Base-by-base conservation (phyloP, 495 filamentous ascomycete species). In the Penicillium verhagenii region DNA sequence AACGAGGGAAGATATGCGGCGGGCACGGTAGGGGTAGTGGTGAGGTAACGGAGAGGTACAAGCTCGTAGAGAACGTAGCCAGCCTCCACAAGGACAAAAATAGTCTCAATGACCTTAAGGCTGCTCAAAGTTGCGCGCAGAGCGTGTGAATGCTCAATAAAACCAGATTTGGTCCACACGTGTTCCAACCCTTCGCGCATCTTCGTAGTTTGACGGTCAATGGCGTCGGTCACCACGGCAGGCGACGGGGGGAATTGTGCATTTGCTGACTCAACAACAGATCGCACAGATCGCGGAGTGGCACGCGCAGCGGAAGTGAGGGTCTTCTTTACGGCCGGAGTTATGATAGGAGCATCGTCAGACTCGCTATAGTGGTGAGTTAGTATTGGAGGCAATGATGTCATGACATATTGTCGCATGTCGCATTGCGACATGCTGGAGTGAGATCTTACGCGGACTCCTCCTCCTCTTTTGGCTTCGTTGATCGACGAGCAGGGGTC, bases 191-290 rank as follows among this genome's bases (percentile, higher is more conserved):
- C 71, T 44, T 72, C 74, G 65, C 85, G 82, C 43, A 93, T 70
- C 25, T 77, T 82, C 19, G 83, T 69, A 1, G 90, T 89, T 57
- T 83, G 79, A 56, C 81, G 82, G 67, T 97, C 92, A 58, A 96
- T 90, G 6, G 51, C 84, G 57, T 91, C 81, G n/a, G 87, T 89
- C 44, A 97, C 85, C 44, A 89, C 81, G 18, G 90, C 86, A 0
- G 93, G 93, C 0, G 91, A 94, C 1, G 92, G 86, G 3, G 94
- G 93, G 28, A 96, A 19, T 2, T 56, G 38, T 29, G 24, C 39
- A 19, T 19, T 25, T 37, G 51, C 33, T 6, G 53, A 49, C 19
- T 58, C 61, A 47, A 71, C 14, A 16, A 85, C 84, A 16, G 87
- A 86, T 54, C 82, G 86, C 43, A 76, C 75, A 3, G 73, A 58